Percentiles rank a stretch among this genome's conserved stretches.
Evolutionary conservation across 257 asterid genomes (phyloP).

Genomic region (Solanum etuberosum): DNA sequence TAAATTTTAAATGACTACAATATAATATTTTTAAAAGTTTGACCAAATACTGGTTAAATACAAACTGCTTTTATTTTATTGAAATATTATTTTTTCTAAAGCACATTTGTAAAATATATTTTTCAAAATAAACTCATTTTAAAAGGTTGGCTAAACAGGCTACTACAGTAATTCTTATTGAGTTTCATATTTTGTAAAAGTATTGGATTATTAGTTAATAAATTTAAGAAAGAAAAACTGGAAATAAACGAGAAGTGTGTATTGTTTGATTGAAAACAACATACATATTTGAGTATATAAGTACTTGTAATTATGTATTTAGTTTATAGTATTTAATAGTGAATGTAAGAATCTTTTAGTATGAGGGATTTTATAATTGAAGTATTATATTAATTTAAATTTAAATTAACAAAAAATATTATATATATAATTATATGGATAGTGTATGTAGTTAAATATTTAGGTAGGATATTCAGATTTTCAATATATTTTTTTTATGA

Average conservation of each 20-base stretch:
- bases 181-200: background rate
- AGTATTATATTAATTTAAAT: background rate
- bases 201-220: background rate
- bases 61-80: background rate
- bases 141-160: background rate
- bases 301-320: background rate
- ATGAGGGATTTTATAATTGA: background rate
- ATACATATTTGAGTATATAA: background rate
- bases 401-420: background rate
- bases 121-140: background rate
- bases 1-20: too few species aligned
- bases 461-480: background rate
- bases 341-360: background rate
- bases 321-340: background rate
- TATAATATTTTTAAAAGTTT: too few species aligned
- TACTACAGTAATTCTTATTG: too few species aligned
- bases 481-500: background rate
- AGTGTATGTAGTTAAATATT: background rate
- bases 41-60: too few species aligned
- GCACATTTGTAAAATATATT: background rate
- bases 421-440: background rate
- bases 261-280: background rate
- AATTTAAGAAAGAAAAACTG: background rate
- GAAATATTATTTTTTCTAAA: too few species aligned
- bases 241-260: background rate